Base-by-base conservation (phyloP, 2,329 filamentous ascomycete genomes). In the Grosmannia serpens region DNA sequence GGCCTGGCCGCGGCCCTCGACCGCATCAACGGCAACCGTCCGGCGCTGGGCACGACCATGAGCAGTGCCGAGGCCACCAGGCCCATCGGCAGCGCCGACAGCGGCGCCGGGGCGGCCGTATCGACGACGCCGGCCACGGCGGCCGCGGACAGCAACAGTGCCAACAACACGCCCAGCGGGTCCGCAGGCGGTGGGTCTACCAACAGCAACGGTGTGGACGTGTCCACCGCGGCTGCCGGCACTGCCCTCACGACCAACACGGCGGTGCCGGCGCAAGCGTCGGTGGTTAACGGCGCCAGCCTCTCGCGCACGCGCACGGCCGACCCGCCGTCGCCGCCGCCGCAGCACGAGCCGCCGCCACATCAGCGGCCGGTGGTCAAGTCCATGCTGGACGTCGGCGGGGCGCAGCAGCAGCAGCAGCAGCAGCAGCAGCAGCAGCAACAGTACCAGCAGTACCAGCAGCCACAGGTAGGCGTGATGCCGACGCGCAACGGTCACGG, bases 1-100 rank as follows among this genome's bases (percentile, higher is more conserved):
- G 83, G 83, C 5, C 75, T 88, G 9, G 80, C 82, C 1, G 84
- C 84, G 11, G 84, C 84, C 3, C 75, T 88, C 13, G 81, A 85
- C 51, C 74, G 77, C 58, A 70, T 82, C 61, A 69, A 67, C 59
- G 56, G 66, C 46, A 68, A 68, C 63, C 66, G 70, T 15, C 62
- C 68, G 20, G 68, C 66, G 20, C 63, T 63, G 38, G 35, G 61
- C 26, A 61, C 59, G 15, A 38, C 49, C 46, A 33, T 29, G 33
- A 29, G 6, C 24, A 11, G 3, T 9, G 13, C 26, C 26, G 52
- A 56, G 22, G 3, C 22, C 38, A 49, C 6, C 35, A n/a, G 51
- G 27, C 6, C 47, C 3, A 4, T 27, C 47, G 26, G 41, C 57
- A n/a, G 50, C 57, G 10, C 29, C 33, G 29, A 27, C 51, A 20